These are phyloP conservation scores for Pelargonium myrrhifolium DNA, from an alignment of 441 rosid genomes.

Conservation along the genomic window DNA sequence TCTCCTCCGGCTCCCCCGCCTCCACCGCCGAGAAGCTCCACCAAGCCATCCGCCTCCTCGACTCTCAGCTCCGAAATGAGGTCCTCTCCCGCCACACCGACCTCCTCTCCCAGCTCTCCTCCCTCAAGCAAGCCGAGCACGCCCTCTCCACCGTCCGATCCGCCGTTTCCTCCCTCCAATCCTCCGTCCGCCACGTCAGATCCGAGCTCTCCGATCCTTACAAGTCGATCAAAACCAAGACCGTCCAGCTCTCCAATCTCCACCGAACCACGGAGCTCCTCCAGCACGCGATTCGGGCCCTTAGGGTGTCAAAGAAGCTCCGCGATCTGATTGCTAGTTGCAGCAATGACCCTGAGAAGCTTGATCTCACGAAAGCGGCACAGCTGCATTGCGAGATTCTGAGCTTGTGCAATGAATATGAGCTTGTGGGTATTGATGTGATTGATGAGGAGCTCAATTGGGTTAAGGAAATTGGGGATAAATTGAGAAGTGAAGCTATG, in stretches of 20 bases:
- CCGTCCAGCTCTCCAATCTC: slow-evolving; percentile 62
- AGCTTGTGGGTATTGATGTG: slow-evolving; percentile 59
- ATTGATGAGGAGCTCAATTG: slow-evolving; percentile 67
- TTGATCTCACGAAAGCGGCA: slow-evolving; percentile 89
- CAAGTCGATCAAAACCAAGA: slow-evolving; percentile 50
- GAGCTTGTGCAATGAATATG: slow-evolving; percentile 66
- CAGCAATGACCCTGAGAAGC: slow-evolving; percentile 46
- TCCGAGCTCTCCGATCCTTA: slow-evolving; percentile 83
- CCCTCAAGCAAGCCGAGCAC: slow-evolving; percentile 76
- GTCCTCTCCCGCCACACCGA: slow-evolving; percentile 81
- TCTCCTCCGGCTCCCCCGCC: slow-evolving; percentile 94
- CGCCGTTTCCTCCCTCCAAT: slow-evolving; percentile 72
- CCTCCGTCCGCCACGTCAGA: slow-evolving; percentile 67
- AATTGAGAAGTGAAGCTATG: slow-evolving; percentile 63
- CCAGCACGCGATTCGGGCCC: slow-evolving; percentile 67
- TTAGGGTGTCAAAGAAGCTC: slow-evolving; percentile 69
- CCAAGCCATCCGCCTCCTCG: slow-evolving; percentile 85
- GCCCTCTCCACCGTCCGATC: slow-evolving; percentile 82
- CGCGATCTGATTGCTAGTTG: slow-evolving; percentile 43
- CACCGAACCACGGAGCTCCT: slow-evolving; percentile 61
- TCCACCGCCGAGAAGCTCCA: slow-evolving; percentile 93
- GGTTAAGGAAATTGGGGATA: slow-evolving; percentile 59
- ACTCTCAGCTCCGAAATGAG: slow-evolving; percentile 77
- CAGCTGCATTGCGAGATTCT: slow-evolving; percentile 81
- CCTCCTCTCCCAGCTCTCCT: slow-evolving; percentile 79